These are phyloP conservation scores for Hygrocybe coccinea DNA, from an alignment of 768 basidiomycete species.

Conservation along the genomic window DNA sequence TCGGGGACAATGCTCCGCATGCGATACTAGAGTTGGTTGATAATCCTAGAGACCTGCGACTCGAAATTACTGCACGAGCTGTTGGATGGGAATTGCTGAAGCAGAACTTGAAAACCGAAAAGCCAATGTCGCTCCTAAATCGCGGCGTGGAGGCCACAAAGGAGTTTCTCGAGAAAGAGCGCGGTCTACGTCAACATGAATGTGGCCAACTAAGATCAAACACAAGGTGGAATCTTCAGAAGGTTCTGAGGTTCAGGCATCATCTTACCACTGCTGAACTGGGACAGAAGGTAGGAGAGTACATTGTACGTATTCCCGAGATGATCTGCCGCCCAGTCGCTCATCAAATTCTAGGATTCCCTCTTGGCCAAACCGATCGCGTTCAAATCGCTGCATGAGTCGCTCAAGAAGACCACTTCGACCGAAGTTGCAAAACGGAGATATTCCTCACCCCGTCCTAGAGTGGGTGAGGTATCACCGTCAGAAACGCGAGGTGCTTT, in stretches of 20 bases:
- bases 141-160: conserved; percentile 43
- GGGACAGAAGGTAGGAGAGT: conserved; percentile 51
- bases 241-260: conserved; percentile 59
- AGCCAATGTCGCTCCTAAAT: conserved; percentile 46
- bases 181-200: conserved; percentile 33
- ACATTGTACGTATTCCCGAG: conserved; percentile 52
- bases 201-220: conserved; percentile 48
- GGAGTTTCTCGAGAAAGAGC: conserved; percentile 48
- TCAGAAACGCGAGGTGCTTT: conserved; percentile 45
- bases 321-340: not conserved
- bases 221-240: conserved; percentile 74
- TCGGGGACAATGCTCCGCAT: conserved; percentile 88
- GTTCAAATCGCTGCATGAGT: conserved; percentile 43
- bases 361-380: conserved; percentile 62
- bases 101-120: conserved; percentile 44
- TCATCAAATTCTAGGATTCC: conserved; percentile 45
- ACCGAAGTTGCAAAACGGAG: conserved; percentile 4
- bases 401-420: conserved; percentile 34
- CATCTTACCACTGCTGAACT: conserved; percentile 44
- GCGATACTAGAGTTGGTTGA: conserved; percentile 95
- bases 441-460: conserved; percentile 22
- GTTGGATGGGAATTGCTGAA: conserved; percentile 79
- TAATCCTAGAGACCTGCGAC: conserved; percentile 81
- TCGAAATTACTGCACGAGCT: conserved; percentile 83
- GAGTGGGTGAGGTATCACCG: conserved; percentile 53